phyloP scores from a whole-genome alignment of 306 rosid species.

The Sicyos edulis region DNA sequence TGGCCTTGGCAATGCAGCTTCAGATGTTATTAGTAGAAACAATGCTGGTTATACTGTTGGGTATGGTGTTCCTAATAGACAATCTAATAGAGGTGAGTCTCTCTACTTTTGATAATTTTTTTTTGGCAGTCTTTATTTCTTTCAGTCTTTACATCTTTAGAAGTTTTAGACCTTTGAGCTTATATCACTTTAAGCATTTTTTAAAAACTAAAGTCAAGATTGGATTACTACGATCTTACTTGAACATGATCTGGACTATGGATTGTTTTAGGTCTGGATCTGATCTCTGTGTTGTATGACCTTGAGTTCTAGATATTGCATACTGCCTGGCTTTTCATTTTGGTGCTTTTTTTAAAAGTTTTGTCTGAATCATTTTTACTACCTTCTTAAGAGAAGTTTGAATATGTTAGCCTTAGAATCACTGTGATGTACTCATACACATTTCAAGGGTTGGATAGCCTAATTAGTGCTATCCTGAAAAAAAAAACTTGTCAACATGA shows the following conservation, averaged over 20 bases:
- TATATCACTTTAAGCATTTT: neutral
- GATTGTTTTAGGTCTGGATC: too few species aligned
- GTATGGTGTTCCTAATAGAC: conserved; percentile 51
- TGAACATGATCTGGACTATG: neutral
- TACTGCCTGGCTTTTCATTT: neutral
- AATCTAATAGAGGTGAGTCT: conserved; percentile 62
- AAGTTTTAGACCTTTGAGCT: neutral
- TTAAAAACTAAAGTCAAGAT: neutral
- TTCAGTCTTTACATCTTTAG: neutral
- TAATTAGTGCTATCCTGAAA: neutral
- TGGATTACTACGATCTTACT: too few species aligned
- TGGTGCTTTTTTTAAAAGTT: neutral
- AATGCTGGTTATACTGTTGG: conserved; percentile 45
- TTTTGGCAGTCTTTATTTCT: conserved; percentile 1
- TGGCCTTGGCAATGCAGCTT: conserved; percentile 62
- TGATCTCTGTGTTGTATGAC: too few species aligned
- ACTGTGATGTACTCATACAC: neutral
- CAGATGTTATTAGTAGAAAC: conserved; percentile 58
- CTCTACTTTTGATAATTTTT: too few species aligned
- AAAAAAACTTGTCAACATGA: neutral
- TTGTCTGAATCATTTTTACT: neutral
- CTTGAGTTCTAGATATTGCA: too few species aligned
- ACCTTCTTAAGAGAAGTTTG: neutral
- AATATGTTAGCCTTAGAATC: conserved; percentile 1
- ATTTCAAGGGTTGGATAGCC: neutral